Percentiles rank a stretch among this genome's conserved stretches.
Conservation (phyloP, 1,284 basidiomycete species). For the Microbotryomycetes sp. region DNA sequence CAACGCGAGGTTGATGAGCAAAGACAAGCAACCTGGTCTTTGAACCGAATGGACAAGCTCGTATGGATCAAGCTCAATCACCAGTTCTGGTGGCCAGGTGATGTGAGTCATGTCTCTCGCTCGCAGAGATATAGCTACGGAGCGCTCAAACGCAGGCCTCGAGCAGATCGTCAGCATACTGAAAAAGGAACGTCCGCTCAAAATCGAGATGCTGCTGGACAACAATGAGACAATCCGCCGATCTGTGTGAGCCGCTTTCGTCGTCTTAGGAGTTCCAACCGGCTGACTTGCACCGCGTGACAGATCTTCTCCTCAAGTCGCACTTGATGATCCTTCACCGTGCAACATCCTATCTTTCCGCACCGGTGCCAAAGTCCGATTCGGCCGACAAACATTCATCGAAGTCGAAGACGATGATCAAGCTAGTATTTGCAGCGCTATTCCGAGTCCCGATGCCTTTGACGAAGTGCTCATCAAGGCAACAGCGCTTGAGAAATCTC, state of each 20-base stretch:
- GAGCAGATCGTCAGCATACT: no score
- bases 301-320: background rate
- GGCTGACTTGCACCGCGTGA: no score
- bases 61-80: background rate
- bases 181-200: no score
- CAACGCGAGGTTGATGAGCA: no score
- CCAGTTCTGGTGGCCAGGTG: background rate
- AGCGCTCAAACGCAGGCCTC: no score
- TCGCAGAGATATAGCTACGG: no score
- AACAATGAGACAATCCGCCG: no score
- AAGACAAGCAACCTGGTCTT: no score
- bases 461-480: background rate
- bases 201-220: no score
- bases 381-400: background rate
- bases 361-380: background rate
- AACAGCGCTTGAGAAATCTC: background rate
- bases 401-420: background rate
- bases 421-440: background rate
- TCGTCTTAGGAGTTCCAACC: no score
- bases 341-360: background rate
- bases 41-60: background rate
- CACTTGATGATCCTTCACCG: background rate
- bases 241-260: no score
- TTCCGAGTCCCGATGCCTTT: background rate
- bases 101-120: background rate